phyloP scores from a whole-genome alignment of 208 protist species.

The Blechomonas ayalai region DNA sequence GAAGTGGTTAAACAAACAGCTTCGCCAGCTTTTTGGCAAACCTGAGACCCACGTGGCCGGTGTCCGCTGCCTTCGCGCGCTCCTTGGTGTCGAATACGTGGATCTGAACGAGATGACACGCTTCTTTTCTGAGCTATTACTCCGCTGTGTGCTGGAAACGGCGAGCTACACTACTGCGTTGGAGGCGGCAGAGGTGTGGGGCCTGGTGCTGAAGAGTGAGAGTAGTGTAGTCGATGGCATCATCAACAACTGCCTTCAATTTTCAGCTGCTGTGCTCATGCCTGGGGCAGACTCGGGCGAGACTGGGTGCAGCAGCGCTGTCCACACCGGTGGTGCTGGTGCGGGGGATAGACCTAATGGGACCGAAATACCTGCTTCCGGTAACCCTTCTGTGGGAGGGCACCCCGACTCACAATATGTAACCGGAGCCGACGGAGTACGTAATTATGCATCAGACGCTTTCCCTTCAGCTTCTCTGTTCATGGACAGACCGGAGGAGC shows the following conservation, averaged over 20 bases:
- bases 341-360: too few species aligned
- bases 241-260: slow-evolving; percentile 51
- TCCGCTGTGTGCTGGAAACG: slow-evolving; percentile 47
- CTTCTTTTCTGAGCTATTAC: slow-evolving; percentile 62
- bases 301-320: too few species aligned
- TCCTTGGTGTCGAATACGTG: slow-evolving; percentile 76
- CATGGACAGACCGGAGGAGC: too few species aligned
- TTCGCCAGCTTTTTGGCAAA: slow-evolving; percentile 59
- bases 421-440: too few species aligned
- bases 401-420: too few species aligned
- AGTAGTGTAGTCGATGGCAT: slow-evolving; percentile 69
- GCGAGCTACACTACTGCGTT: slow-evolving; percentile 21
- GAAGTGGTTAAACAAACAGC: slow-evolving; percentile 68
- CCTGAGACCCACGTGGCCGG: slow-evolving; percentile 52
- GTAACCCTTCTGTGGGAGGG: too few species aligned
- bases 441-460: too few species aligned
- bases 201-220: slow-evolving; percentile 61
- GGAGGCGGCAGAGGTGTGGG: slow-evolving; percentile 73
- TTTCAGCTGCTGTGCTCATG: slow-evolving; percentile 42
- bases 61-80: slow-evolving; percentile 50
- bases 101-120: slow-evolving; percentile 68
- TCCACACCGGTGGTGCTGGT: too few species aligned
- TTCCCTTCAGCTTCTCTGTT: too few species aligned
- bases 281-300: slow-evolving; percentile 10
- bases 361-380: too few species aligned